phyloP scores from a whole-genome alignment of 768 basidiomycete species.

The Termitomyces sp. region DNA sequence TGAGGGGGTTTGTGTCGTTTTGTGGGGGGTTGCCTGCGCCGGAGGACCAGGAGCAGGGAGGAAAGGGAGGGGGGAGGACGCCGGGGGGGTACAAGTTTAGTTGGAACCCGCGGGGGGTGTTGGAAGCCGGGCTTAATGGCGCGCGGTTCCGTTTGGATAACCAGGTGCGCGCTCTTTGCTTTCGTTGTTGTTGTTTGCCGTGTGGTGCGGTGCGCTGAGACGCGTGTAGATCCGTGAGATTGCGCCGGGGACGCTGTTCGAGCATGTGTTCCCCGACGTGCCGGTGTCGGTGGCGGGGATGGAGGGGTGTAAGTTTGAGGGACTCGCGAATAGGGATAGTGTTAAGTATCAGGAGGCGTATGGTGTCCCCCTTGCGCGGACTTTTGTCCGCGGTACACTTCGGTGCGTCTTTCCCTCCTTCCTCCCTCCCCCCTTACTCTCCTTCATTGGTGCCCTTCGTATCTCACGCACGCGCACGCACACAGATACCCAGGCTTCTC shows the following conservation, averaged over 20 bases:
- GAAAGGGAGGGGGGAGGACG: constrained; percentile 32
- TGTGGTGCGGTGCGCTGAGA: too few relatives aligned
- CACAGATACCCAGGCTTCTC: constrained; percentile 82
- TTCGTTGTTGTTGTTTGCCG: not conserved
- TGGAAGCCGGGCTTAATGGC: constrained; percentile 71
- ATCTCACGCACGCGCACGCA: not conserved
- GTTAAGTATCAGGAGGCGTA: constrained; percentile 67
- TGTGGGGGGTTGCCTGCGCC: constrained; percentile 91
- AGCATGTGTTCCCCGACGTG: constrained; percentile 57
- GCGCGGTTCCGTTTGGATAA: constrained; percentile 61
- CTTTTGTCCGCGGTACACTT: constrained; percentile 81
- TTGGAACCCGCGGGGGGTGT: constrained; percentile 87
- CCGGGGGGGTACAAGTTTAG: constrained; percentile 91
- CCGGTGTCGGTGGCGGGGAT: constrained; percentile 61
- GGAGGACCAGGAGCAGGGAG: constrained; percentile 26
- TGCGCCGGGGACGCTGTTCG: constrained; percentile 48
- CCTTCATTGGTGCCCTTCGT: too few relatives aligned
- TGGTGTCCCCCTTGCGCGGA: constrained; percentile 40
- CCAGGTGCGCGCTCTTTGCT: constrained; percentile 44
- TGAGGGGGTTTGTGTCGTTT: constrained; percentile 80
- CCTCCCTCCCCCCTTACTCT: too few relatives aligned
- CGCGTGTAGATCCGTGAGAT: constrained; percentile 39
- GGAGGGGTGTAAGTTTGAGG: constrained; percentile 64
- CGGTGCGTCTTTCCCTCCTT: constrained; percentile 36
- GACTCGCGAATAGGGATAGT: constrained; percentile 83